These are phyloP conservation scores for Ceratobasidium sp. DNA, from an alignment of 1,284 basidiomycete species.

Conservation along the genomic window DNA sequence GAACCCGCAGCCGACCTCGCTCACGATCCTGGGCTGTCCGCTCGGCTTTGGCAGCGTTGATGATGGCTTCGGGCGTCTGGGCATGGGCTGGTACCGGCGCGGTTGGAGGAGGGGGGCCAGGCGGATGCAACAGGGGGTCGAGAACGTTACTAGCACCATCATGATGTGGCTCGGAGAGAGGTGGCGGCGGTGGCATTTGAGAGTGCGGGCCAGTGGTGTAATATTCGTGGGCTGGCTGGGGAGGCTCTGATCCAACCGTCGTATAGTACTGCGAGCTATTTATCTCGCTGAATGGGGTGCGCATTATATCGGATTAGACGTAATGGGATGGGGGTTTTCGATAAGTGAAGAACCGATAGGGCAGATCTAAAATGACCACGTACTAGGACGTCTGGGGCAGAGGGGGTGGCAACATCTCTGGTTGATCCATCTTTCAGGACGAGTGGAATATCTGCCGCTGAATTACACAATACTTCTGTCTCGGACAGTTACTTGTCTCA, in stretches of 20 bases:
- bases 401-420: slow-evolving; percentile 26
- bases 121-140: slow-evolving; percentile 34
- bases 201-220: slow-evolving; percentile 11
- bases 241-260: slow-evolving; percentile 17
- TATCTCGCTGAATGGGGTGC: slow-evolving; percentile 17
- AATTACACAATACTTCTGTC: neutral
- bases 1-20: slow-evolving; percentile 33
- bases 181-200: slow-evolving; percentile 32
- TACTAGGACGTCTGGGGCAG: slow-evolving; percentile 18
- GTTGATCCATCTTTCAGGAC: slow-evolving; percentile 23
- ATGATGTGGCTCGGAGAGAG: slow-evolving; percentile 35
- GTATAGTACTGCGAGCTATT: slow-evolving; percentile 33
- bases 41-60: slow-evolving; percentile 38
- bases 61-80: slow-evolving; percentile 28
- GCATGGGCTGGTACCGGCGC: neutral
- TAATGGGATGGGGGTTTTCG: slow-evolving; percentile 20
- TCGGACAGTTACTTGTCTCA: slow-evolving; percentile 36
- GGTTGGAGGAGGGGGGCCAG: neutral
- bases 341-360: slow-evolving; percentile 23
- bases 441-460: neutral
- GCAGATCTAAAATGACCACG: slow-evolving; percentile 16
- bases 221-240: slow-evolving; percentile 24
- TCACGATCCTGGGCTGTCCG: slow-evolving; percentile 36
- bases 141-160: slow-evolving; percentile 37
- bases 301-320: slow-evolving; percentile 32